Evolutionary conservation across 108 stramenopile genomes (phyloP).

Genomic region (Nitzschia sp.): DNA sequence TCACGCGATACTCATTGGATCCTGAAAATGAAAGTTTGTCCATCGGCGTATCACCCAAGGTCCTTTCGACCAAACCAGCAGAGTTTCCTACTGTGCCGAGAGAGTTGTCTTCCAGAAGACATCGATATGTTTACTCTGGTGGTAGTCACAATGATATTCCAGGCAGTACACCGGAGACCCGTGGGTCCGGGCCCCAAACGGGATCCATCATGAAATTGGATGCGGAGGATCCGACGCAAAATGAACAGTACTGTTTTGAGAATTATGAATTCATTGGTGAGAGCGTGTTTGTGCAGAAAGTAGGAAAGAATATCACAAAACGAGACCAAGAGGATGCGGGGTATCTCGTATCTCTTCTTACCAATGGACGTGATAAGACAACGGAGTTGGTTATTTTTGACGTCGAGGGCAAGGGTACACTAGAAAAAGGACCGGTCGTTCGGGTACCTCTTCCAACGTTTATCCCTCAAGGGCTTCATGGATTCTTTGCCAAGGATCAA

Average conservation of each 20-base stretch:
- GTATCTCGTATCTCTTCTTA: constrained; percentile 34
- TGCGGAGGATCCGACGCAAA: neutral
- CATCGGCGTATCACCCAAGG: neutral
- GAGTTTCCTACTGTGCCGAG: neutral
- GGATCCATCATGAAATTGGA: constrained; percentile 6
- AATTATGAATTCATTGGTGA: constrained; percentile 34
- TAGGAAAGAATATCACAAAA: constrained; percentile 16
- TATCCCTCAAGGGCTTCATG: constrained; percentile 63
- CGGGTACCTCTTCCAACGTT: constrained; percentile 41
- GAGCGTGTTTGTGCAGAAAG: constrained; percentile 26
- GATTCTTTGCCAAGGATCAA: constrained; percentile 47
- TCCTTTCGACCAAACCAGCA: neutral
- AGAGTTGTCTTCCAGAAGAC: neutral
- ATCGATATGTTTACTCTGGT: neutral
- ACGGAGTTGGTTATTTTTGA: constrained; percentile 46
- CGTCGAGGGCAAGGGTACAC: constrained; percentile 23
- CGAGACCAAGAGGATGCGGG: constrained; percentile 43
- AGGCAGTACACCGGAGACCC: neutral
- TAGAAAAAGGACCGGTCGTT: constrained; percentile 44
- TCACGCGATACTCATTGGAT: neutral
- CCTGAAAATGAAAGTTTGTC: neutral
- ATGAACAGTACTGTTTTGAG: neutral
- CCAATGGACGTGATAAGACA: constrained; percentile 31
- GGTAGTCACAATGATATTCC: neutral
- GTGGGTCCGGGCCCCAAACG: neutral